Base-by-base conservation (phyloP, 768 basidiomycete species). In the Sistotremastrum niveocremeum region DNA sequence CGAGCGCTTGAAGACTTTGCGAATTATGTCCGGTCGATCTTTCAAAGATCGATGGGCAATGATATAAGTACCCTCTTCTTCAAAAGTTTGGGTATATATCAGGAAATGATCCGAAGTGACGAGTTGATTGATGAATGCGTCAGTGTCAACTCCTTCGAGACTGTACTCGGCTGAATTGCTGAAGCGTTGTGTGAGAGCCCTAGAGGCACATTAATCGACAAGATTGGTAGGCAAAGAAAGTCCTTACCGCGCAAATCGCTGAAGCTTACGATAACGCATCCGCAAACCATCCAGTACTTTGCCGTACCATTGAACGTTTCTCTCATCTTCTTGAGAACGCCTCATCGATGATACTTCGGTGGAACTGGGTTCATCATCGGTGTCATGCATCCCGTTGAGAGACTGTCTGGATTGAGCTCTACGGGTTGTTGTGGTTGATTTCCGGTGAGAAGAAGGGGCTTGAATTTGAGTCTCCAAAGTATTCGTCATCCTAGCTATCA, bases 391-490 rank as follows among this genome's bases (percentile, higher is more conserved):
- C 20, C 20, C 20, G 20, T 20, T 20, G 39, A 5, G 48, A 49
- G 32, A 29, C 37, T 34, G 20, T 41, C 7, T 34, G 39, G 37
- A 45, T 36, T 37, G 44, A 29, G 33, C 28, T 20, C 20, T 20
- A 20, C 20, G 41, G 28, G 29, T 42, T 33, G 29, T 32, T 45
- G 34, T 38, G 35, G 36, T 49, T 47, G 7, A 40, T 34, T n/a
- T 39, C 20, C 41, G 48, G 20, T 20, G 20, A 20, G 20, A 20
- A 20, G 20, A 20, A 20, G 20, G 20, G 32, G 45, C 75, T 28
- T 81, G 80, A 33, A 97, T 81, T 69, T 97, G 95, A 1, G 84
- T 85, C 51, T 97, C 90, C 59, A 98, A 97, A 60, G 87, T 91
- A 58, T 87, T 87, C 42, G 84, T 86, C 39, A 95, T 86, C 36